Base-by-base conservation (phyloP, 768 basidiomycete genomes). In the Fistulinella prunicolor region DNA sequence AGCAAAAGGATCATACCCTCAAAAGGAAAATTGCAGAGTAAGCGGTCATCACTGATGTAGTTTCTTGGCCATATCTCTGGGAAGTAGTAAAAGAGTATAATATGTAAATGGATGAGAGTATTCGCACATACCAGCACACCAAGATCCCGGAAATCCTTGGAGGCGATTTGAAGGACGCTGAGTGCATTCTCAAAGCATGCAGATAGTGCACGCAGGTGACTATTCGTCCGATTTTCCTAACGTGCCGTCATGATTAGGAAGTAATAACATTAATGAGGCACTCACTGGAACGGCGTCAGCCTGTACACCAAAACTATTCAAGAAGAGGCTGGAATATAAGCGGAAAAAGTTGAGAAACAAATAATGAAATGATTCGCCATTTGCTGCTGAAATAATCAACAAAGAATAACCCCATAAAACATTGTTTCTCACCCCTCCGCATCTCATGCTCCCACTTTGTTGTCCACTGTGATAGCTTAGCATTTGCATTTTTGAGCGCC, bases 51-150 rank as follows among this genome's bases (percentile, higher is more conserved):
- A 86, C 80, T 8, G 85, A 83, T 51, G 89, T 81, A 5, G 86
- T 85, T 62, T 92, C 89, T 70, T 92, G 90, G 8, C 85, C 80
- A 57, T 92, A 93, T 38, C 85, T 83, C 89, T 91, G 62, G 43
- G 39, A 35, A 59, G 29, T 37, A n/a, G n/a, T n/a, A 24, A 40
- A 38, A 32, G 41, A 34, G 42, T 46, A 39, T 44, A 36, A 32
- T 9, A n/a, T 14, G 19, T 22, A 34, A 20, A 46, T 35, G 16
- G 21, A 14, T 9, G 66, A 77, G 45, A 52, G 80, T 80, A 55
- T 26, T 38, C 8, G 32, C 23, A 66, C 83, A 44, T 57, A 86
- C 88, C 58, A 92, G 77, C 66, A 91, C 83, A 59, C 80, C 79
- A 68, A 90, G 78, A 17, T 74, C 74, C 23, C 81, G 80, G 60